Evolutionary conservation across 1,284 basidiomycete genomes (phyloP).

Genomic region (Sparassis latifolia): DNA sequence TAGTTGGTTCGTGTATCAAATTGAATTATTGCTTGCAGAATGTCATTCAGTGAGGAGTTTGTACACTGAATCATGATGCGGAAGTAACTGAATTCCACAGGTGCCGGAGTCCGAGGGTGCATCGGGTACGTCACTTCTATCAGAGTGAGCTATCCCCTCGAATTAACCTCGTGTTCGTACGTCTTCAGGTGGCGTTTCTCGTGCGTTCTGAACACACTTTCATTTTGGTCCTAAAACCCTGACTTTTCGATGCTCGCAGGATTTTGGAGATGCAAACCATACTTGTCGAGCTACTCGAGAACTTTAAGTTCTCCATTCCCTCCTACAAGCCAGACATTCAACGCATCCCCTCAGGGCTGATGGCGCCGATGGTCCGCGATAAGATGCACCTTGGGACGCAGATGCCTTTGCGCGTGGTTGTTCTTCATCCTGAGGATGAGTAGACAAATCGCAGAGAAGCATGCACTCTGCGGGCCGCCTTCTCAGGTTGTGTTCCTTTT

Average conservation of each 20-base stretch:
- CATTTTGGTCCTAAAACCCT: not conserved
- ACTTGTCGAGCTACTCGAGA: slow-evolving; percentile 43
- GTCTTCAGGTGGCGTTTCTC: slow-evolving; percentile 40
- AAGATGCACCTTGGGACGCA: slow-evolving; percentile 5
- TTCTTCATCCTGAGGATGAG: no score
- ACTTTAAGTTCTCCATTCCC: slow-evolving; percentile 40
- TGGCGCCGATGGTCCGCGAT: slow-evolving; percentile 7
- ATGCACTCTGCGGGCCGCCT: no score
- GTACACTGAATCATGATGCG: no score
- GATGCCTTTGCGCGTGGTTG: slow-evolving; percentile 5
- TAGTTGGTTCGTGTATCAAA: no score
- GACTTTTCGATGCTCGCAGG: slow-evolving; percentile 7
- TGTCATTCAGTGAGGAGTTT: slow-evolving; percentile 1
- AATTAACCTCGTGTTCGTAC: not conserved
- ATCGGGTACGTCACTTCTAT: slow-evolving; percentile 21
- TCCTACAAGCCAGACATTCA: slow-evolving; percentile 12
- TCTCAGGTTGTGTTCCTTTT: no score
- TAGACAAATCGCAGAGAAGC: no score
- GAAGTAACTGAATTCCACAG: slow-evolving; percentile 1
- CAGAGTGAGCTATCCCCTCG: not conserved
- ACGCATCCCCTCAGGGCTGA: slow-evolving; percentile 7
- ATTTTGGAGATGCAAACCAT: slow-evolving; percentile 39
- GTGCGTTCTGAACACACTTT: slow-evolving; percentile 14
- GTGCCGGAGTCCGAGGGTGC: slow-evolving; percentile 42
- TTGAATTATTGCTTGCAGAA: not conserved